Evolutionary conservation across 768 basidiomycete species (phyloP), one percentile per base, ranked within the genome.

Genomic region (Butyriboletus loyo): DNA sequence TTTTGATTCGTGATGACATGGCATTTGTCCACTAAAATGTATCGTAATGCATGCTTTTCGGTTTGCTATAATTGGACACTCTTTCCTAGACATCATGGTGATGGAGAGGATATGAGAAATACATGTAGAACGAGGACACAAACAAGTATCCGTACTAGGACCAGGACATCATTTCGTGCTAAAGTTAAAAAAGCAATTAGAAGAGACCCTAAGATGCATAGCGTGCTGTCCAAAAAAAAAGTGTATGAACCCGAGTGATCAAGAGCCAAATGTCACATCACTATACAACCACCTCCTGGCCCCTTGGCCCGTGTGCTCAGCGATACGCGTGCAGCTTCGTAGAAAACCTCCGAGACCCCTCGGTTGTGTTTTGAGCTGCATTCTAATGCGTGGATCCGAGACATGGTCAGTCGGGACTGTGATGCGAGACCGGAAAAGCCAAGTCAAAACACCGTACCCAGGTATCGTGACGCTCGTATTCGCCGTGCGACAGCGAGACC

Each of bases 281-380:
- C 68, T 49, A 81, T 65, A 66, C 87, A 90, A 44, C 77, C 69
- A 25, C 70, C 66, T 38, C 78, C 78, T 31, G 85, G 67, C 8
- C 85, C 84, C 67, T 84, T 88, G n/a, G 85, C 72, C 39, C 86
- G 79, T 22, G 87, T 86, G 56, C 80, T 83, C 51, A 94, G 71
- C 25, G 91, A 89, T 11, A 92, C 90, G 3, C 91, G 83, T 0
- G 91, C 92, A 6, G 90, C 89, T 67, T 98, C 96, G 59, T 89
- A 82, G 64, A 98, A 94, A 9, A 95, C 93, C 66, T 98, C 95
- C 27, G 83, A 78, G 11, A 98, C 94, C 5, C 96, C 96, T 43
- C 96, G 83, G 60, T 97, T 95, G 64, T 96, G 93, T 70, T 98
- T 98, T 8, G 96, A 94, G 57, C 93, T 96, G 66, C 96, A 98